phyloP scores from a whole-genome alignment of 371 early-diverging fungal species.

The Mortierella sp. region DNA sequence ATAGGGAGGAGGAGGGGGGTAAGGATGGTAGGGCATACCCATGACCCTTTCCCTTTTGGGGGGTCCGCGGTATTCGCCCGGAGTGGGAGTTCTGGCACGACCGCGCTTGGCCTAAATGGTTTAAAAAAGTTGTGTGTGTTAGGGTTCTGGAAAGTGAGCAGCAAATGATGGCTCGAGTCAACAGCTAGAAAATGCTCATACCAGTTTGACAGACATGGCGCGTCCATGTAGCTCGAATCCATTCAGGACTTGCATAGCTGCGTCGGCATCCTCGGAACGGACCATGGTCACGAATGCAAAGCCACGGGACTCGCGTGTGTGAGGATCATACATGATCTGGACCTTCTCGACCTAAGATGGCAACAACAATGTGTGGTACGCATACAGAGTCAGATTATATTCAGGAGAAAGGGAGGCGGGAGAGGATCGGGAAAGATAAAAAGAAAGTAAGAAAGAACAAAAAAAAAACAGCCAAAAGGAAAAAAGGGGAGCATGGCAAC shows the following conservation, averaged over 20 bases:
- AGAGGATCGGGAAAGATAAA: background rate
- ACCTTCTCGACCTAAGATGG: slow-evolving; percentile 74
- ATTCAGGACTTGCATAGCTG: slow-evolving; percentile 69
- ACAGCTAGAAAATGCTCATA: slow-evolving; percentile 20
- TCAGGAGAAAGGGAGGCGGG: slow-evolving; percentile 12
- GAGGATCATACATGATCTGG: slow-evolving; percentile 84
- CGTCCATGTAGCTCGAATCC: slow-evolving; percentile 82
- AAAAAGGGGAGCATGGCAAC: slow-evolving; percentile 3
- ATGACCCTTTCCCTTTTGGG: slow-evolving; percentile 64
- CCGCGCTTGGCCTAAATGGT: slow-evolving; percentile 71
- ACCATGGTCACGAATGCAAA: slow-evolving; percentile 89
- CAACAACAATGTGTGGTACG: background rate
- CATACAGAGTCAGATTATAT: background rate
- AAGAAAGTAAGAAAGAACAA: slow-evolving; percentile 8
- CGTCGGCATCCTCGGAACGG: slow-evolving; percentile 78
- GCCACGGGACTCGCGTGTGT: slow-evolving; percentile 84
- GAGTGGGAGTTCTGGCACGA: slow-evolving; percentile 86
- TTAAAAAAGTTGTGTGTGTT: background rate
- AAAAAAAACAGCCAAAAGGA: slow-evolving; percentile 6
- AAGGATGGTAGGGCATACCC: slow-evolving; percentile 36
- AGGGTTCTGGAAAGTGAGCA: background rate
- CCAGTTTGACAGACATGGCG: slow-evolving; percentile 80
- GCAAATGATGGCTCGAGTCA: background rate
- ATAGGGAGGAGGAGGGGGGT: slow-evolving; percentile 16
- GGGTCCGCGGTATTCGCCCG: slow-evolving; percentile 89